Evolutionary conservation across 352 stramenopile genomes (phyloP), one percentile per base, ranked within the genome.

Genomic region (Phytophthora vignae): DNA sequence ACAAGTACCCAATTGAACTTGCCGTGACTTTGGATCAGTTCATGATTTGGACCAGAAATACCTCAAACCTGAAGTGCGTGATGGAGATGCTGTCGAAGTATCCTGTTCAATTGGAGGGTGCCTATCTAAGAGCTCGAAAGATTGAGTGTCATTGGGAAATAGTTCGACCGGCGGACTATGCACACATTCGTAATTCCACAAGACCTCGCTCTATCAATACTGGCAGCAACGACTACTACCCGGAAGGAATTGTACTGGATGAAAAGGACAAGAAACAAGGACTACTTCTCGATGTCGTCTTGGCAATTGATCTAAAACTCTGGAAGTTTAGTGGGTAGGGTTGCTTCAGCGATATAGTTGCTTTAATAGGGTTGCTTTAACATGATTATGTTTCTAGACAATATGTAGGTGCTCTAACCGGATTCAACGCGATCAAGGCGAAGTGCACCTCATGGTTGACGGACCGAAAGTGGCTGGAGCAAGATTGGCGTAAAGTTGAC

Each of bases 271-370:
- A 17, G 36, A 44, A 11, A 15, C 48, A 55, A 71, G 49, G 64
- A 4, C 4, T 71, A 6, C 38, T 38, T 1, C 36, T 31, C 0
- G 64, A 71, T 25, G 7, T 67, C 8, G 19, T 66, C 1, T 12
- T 27, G 0, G 31, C 48, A 3, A 54, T 71, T 4, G 55, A 71
- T 29, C 48, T 33, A 12, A 61, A 64, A 8, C 12, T 65, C 4
- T 55, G 36, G 64, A 60, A 58, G 12, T 56, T 65, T 15, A 65
- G 54, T n/a, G 27, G 56, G 56, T 73, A 53, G 17, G 57, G 65
- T 67, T 63, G 52, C 57, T 60, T 49, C 62, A 62, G 11, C 33
- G 9, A 31, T 60, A 49, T 8, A 7, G 33, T 40, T 40, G 33
- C 11, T 40, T 40, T 48, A 17, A 31, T 60, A 49, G 12, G 33